Percentiles rank a stretch among this genome's conserved stretches.
phyloP scores from a whole-genome alignment of 306 rosid genomes.

The Luffa aegyptiaca region DNA sequence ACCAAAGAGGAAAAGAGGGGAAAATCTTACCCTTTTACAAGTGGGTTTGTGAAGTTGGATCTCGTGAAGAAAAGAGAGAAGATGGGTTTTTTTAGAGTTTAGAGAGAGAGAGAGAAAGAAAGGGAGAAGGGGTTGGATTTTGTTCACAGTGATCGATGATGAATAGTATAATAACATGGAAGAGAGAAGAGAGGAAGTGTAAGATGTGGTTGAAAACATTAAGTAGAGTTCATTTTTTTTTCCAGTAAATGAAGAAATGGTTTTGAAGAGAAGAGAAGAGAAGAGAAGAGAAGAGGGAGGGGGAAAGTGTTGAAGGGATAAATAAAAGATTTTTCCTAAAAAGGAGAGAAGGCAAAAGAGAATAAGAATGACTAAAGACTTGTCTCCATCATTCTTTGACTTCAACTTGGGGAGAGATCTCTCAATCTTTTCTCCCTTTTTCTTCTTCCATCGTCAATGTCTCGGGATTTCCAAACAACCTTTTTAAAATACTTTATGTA shows the following conservation, averaged over 20 bases:
- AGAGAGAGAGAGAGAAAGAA: not conserved
- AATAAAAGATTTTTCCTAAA: not conserved
- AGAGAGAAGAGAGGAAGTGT: not conserved
- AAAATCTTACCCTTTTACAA: conserved; percentile 11
- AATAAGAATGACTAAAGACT: conserved; percentile 4
- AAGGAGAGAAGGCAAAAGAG: conserved; percentile 7
- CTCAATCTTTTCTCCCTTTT: not conserved
- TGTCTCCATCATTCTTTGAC: conserved; percentile 12
- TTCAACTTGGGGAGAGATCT: conserved; percentile 6
- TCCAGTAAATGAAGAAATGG: not conserved
- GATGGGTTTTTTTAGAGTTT: not conserved
- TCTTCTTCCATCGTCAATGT: not conserved
- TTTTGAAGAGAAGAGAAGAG: not conserved
- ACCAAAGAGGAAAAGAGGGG: not conserved
- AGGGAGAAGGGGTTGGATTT: not conserved
- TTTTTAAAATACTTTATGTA: not conserved
- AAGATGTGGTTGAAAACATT: conserved; percentile 8
- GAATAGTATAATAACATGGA: not conserved
- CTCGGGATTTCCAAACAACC: conserved; percentile 8
- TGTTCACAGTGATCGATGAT: conserved; percentile 36
- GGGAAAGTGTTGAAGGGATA: not conserved
- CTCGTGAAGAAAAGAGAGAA: conserved; percentile 37
- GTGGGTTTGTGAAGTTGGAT: conserved; percentile 34
- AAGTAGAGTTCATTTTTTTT: not conserved
- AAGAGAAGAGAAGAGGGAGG: not conserved